These are phyloP conservation scores for Amanita pseudoporphyria DNA, from an alignment of 768 basidiomycete genomes.

Conservation along the genomic window DNA sequence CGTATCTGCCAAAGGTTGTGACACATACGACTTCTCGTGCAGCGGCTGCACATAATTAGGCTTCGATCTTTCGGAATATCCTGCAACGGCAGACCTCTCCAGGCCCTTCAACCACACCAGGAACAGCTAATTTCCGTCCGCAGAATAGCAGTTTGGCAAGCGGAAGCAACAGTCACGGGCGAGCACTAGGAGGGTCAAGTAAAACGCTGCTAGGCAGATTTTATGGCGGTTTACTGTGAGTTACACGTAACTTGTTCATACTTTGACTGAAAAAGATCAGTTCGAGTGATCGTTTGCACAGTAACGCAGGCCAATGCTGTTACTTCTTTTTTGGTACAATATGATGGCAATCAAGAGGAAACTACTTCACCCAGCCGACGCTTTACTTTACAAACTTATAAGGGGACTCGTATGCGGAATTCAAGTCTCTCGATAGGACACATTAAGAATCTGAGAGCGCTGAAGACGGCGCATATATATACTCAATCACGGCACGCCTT, in stretches of 20 bases:
- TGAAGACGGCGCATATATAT: conserved; percentile 56
- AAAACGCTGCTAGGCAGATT: conserved; percentile 64
- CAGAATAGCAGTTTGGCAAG: conserved; percentile 38
- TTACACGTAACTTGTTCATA: conserved; percentile 11
- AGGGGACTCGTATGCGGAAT: conserved; percentile 40
- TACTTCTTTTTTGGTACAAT: conserved; percentile 33
- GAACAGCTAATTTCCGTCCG: conserved; percentile 26
- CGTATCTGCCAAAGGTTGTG: conserved; percentile 80
- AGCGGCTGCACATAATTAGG: conserved; percentile 67
- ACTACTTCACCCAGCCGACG: conserved; percentile 17
- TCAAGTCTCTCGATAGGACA: conserved; percentile 47
- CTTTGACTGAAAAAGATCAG: neutral
- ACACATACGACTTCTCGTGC: conserved; percentile 72
- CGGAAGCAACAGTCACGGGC: conserved; percentile 36
- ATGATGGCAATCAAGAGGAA: conserved; percentile 54
- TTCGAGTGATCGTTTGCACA: conserved; percentile 53
- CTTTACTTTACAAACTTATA: conserved; percentile 17
- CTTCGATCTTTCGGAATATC: conserved; percentile 65
- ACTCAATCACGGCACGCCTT: conserved; percentile 54
- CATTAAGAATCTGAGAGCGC: conserved; percentile 40
- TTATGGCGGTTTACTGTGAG: conserved; percentile 58
- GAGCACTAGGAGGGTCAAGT: conserved; percentile 65
- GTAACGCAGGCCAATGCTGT: conserved; percentile 64
- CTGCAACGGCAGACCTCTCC: conserved; percentile 55
- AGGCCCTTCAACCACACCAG: conserved; percentile 25